Percentiles rank a stretch among this genome's conserved stretches.
Conservation (phyloP, 2,329 filamentous ascomycete species). For the Xylaria sp. region DNA sequence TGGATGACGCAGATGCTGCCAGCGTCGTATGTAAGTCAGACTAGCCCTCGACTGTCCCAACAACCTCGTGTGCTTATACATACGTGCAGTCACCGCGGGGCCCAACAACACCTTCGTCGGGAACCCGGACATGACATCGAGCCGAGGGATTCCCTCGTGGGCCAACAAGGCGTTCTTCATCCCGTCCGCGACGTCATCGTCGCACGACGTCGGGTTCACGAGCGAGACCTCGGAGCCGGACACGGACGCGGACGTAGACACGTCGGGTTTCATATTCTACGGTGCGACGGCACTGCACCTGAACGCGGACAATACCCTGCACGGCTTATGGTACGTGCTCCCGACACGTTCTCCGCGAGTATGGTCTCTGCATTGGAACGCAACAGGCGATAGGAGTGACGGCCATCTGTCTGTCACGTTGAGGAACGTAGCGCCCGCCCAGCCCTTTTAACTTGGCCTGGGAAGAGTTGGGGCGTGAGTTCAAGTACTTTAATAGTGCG, state of each 20-base stretch:
- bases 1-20: slow-evolving; percentile 32
- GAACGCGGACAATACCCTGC: slow-evolving; percentile 31
- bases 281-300: slow-evolving; percentile 40
- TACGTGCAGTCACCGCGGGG: slow-evolving; percentile 33
- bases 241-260: slow-evolving; percentile 25
- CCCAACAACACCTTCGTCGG: slow-evolving; percentile 37
- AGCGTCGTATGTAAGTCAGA: slow-evolving; percentile 39
- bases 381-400: slow-evolving; percentile 27
- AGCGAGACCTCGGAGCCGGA: slow-evolving; percentile 20
- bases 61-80: background rate
- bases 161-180: slow-evolving; percentile 44
- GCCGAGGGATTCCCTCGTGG: slow-evolving; percentile 38
- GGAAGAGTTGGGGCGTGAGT: background rate
- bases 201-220: slow-evolving; percentile 41
- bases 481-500: background rate
- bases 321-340: slow-evolving; percentile 43
- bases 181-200: slow-evolving; percentile 36
- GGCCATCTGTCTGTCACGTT: slow-evolving; percentile 39
- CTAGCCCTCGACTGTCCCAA: background rate
- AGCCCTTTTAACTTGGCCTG: slow-evolving; percentile 4
- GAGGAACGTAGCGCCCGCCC: slow-evolving; percentile 37
- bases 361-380: slow-evolving; percentile 46
- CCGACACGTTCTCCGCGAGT: slow-evolving; percentile 36
- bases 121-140: slow-evolving; percentile 38
- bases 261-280: slow-evolving; percentile 46